Evolutionary conservation across 106 monocot genomes (phyloP), one percentile per base, ranked within the genome.

Genomic region (Phalaenopsis equestris): DNA sequence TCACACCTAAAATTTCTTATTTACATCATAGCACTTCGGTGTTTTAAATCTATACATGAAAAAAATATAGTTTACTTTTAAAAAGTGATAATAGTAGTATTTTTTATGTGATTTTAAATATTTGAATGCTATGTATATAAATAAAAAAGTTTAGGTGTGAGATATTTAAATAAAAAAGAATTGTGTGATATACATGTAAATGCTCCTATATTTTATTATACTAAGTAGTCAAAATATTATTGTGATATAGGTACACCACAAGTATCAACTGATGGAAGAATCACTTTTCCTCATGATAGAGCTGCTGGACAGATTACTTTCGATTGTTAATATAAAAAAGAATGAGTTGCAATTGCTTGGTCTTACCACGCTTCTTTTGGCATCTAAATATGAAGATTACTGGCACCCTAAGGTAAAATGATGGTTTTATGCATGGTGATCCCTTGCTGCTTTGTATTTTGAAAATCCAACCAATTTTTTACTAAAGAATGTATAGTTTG

Each of bases 211-310:
- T n/a, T n/a, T n/a, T n/a, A n/a, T n/a, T n/a, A 17, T 19, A 5
- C 39, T 30, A 36, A 55, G 57, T 16, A 4, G 38, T 77, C 30
- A 37, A 75, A 72, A 48, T 75, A 47, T 75, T 84, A 41, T 75
- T 21, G 6, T 41, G 72, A 46, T 74, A 30, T 61, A 89, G 89
- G 89, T 89, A 67, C 89, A 89, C 80, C 67, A 42, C 16, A 89
- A 86, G 78, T 89, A 86, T 80, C 77, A 78, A 10, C 80, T 89
- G 80, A 89, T 89, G 86, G 84, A 89, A 83, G 89, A 89, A 82
- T 86, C 89, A 14, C 84, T 89, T 37, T 89, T 89, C 77, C 89
- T 89, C 68, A 89, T 84, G 89, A 81, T 89, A 57, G 84, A 86
- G 67, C 67, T 89, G 79, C 82, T 86, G 58, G 89, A 89, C 46